Base-by-base conservation (phyloP, 116 monocot species). In the Posidonia oceanica region DNA sequence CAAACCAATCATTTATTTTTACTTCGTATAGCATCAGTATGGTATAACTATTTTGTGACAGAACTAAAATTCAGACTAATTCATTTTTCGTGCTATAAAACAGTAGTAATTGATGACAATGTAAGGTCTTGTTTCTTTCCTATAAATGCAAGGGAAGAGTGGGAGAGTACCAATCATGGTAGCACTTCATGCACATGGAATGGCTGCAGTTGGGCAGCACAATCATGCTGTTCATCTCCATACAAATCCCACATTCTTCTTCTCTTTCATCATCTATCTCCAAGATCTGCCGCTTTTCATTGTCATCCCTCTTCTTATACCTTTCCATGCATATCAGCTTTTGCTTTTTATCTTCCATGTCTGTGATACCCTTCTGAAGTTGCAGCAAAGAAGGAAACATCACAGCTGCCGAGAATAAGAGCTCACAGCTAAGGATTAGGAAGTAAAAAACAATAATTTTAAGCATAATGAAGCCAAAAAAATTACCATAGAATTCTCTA, bases 201-300 rank as follows among this genome's bases (percentile, higher is more conserved):
- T 93, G 93, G 61, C 69, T 80, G 75, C 93, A 93, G 65, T 88
- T 88, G 14, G 93, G 93, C 66, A 93, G 76, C 69, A 93, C 93
- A 64, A 93, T 83, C 78, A 80, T 88, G 93, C 82, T 81, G 62
- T 84, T 93, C 69, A 88, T 80, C 74, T 93, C 93, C 93, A 93
- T 80, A 79, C 93, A 93, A 18, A 93, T 93, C 7, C 84, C 93
- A 77, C 93, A 93, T 81, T 93, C 93, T 73, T 93, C 84, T 75
- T 93, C 89, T 63, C 84, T 84, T 78, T 93, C 93, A 39, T 59
- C 53, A 80, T 93, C 86, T 51, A 93, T 76, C 66, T 86, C 93
- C 11, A 78, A 82, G 16, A 88, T 73, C 36, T 58, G 66, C 53
- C 56, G 72, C 22, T 53, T 78, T 15, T 88, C 86, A 68, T 80